A percentile compares a stretch with the other conserved stretches of the same genome.
Evolutionary conservation across 1,139 yeast species (phyloP).

Genomic region (Trichomonascaceae sp.): DNA sequence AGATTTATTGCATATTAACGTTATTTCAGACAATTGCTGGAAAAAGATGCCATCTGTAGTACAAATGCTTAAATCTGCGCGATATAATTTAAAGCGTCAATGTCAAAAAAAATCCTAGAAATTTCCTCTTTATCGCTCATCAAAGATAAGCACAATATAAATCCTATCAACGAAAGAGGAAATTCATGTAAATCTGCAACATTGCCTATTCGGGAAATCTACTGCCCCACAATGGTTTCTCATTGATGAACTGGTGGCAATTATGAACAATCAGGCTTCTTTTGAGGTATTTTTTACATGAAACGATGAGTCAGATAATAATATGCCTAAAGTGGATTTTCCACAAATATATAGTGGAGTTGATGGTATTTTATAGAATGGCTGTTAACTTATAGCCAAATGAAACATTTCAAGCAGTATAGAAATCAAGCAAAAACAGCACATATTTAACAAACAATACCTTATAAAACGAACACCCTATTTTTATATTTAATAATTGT

Average conservation of each 20-base stretch:
- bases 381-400: too few species aligned
- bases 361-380: too few species aligned
- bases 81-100: too few species aligned
- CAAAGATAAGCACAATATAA: neutral
- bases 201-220: neutral
- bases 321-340: neutral
- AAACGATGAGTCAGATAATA: neutral
- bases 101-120: neutral
- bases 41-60: too few species aligned
- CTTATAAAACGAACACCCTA: too few species aligned
- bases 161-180: neutral
- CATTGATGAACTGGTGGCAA: too few species aligned
- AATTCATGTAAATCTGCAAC: neutral
- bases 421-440: neutral
- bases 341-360: neutral
- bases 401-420: too few species aligned
- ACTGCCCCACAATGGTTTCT: neutral
- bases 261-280: too few species aligned
- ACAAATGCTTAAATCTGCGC: too few species aligned
- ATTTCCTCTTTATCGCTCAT: neutral
- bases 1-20: too few species aligned
- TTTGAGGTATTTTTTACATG: neutral
- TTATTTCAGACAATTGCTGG: too few species aligned
- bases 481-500: too few species aligned
- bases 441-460: neutral